A percentile compares a stretch with the other conserved stretches of the same genome.
Conservation (phyloP, 805 yeast genomes). For the Pichia manshurica region DNA sequence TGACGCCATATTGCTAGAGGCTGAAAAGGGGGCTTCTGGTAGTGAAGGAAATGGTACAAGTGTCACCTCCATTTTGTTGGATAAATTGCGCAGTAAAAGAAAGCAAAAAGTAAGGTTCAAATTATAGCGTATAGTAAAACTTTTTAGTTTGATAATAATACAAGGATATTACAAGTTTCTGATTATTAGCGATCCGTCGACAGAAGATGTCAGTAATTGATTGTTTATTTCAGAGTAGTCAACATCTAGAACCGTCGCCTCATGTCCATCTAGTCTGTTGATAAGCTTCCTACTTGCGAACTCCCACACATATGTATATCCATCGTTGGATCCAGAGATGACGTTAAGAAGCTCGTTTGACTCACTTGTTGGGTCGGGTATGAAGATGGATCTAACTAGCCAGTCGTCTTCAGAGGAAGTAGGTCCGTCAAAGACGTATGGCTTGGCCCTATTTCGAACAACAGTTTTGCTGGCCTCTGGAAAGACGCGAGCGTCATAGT, state of each 20-base stretch:
- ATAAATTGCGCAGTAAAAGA: conserved; percentile 14
- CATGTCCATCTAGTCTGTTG: conserved; percentile 53
- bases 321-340: conserved; percentile 59
- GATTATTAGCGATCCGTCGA: conserved; percentile 51
- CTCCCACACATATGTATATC: conserved; percentile 57
- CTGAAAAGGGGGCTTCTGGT: conserved; percentile 11
- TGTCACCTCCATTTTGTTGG: conserved; percentile 12
- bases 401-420: conserved; percentile 46
- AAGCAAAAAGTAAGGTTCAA: conserved; percentile 20
- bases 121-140: not conserved
- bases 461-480: conserved; percentile 21
- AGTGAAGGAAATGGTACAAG: not conserved
- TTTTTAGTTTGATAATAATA: not conserved
- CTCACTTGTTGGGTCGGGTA: conserved; percentile 34
- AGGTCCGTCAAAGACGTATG: conserved; percentile 53
- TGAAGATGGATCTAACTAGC: conserved; percentile 43
- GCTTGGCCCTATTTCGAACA: conserved; percentile 34
- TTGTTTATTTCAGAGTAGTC: conserved; percentile 34
- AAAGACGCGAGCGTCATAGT: conserved; percentile 47
- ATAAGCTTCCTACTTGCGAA: conserved; percentile 41
- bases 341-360: conserved; percentile 28
- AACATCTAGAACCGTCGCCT: conserved; percentile 56
- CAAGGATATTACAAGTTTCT: conserved; percentile 27
- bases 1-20: not conserved
- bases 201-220: conserved; percentile 43